These are phyloP conservation scores for Aspergillus biplanus DNA, from an alignment of 495 filamentous ascomycete species.

Conservation along the genomic window DNA sequence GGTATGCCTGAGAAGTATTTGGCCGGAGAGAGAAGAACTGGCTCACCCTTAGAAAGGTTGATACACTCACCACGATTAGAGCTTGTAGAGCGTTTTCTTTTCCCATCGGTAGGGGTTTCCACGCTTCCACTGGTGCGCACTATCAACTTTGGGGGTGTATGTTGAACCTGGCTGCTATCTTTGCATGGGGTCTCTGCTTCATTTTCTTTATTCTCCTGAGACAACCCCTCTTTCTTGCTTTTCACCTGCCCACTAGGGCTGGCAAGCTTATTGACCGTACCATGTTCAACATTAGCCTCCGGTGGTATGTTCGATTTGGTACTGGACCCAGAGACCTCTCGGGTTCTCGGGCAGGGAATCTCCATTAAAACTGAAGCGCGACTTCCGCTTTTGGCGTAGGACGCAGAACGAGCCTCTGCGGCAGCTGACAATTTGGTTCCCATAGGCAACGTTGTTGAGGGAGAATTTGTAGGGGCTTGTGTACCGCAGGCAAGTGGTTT, in stretches of 20 bases:
- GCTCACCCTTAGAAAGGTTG: slow-evolving; percentile 21
- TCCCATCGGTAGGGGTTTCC: slow-evolving; percentile 25
- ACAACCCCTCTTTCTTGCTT: slow-evolving; percentile 44
- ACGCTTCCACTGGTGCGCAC: slow-evolving; percentile 28
- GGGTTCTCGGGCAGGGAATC: slow-evolving; percentile 31
- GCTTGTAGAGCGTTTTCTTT: slow-evolving; percentile 21
- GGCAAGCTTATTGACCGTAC: slow-evolving; percentile 28
- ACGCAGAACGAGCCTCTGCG: slow-evolving; percentile 37
- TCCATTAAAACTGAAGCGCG: slow-evolving; percentile 29
- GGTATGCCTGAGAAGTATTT: slow-evolving; percentile 22
- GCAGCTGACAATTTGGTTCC: slow-evolving; percentile 35
- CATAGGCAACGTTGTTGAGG: slow-evolving; percentile 33
- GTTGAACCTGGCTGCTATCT: slow-evolving; percentile 22
- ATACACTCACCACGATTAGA: slow-evolving; percentile 25
- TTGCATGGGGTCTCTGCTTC: slow-evolving; percentile 24
- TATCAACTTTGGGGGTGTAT: slow-evolving; percentile 23
- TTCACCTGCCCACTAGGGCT: slow-evolving; percentile 45
- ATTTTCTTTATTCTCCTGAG: slow-evolving; percentile 30
- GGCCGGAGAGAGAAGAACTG: slow-evolving; percentile 20
- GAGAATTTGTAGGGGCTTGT: slow-evolving; percentile 48
- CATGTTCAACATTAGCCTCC: slow-evolving; percentile 16
- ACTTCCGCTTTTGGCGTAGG: slow-evolving; percentile 31
- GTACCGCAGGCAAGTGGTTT: slow-evolving; percentile 37
- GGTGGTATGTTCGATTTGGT: slow-evolving; percentile 27
- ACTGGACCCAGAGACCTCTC: slow-evolving; percentile 41